phyloP scores from a whole-genome alignment of 2,329 filamentous ascomycete species.

The Bipolaris gigantea region DNA sequence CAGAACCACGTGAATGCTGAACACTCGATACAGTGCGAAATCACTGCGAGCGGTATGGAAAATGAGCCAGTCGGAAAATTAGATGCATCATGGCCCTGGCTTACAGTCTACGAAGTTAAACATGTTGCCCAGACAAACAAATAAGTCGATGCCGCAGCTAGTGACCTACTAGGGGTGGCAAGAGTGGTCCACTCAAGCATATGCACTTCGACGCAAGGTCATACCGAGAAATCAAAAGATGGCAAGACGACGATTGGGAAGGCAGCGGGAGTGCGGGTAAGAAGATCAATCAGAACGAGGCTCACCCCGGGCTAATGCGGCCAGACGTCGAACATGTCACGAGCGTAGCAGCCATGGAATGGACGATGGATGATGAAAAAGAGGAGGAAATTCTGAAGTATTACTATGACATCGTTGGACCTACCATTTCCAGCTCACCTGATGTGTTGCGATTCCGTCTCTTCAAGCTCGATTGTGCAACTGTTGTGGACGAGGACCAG shows the following conservation, averaged over 20 bases:
- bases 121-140: not conserved
- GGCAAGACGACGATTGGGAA: conserved; percentile 18
- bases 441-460: conserved; percentile 20
- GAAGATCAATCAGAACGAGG: conserved; percentile 3
- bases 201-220: conserved; percentile 17
- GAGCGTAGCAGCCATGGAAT: conserved; percentile 22
- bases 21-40: conserved; percentile 19
- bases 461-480: conserved; percentile 18
- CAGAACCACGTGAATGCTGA: conserved; percentile 5
- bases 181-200: conserved; percentile 4
- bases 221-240: conserved; percentile 17
- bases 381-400: conserved; percentile 16
- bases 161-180: conserved; percentile 8
- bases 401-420: conserved; percentile 12
- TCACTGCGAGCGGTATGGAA: conserved; percentile 19
- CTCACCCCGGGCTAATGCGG: conserved; percentile 1
- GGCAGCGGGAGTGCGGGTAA: conserved; percentile 10
- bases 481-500: conserved; percentile 4
- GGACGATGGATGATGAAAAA: conserved; percentile 7
- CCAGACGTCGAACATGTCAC: conserved; percentile 16
- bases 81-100: conserved; percentile 19
- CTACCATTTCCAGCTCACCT: conserved; percentile 11
- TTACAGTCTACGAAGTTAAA: conserved; percentile 14
- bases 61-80: conserved; percentile 18
- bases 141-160: not conserved